phyloP scores from a whole-genome alignment of 2,329 filamentous ascomycete genomes.

The Xylaria sp. region DNA sequence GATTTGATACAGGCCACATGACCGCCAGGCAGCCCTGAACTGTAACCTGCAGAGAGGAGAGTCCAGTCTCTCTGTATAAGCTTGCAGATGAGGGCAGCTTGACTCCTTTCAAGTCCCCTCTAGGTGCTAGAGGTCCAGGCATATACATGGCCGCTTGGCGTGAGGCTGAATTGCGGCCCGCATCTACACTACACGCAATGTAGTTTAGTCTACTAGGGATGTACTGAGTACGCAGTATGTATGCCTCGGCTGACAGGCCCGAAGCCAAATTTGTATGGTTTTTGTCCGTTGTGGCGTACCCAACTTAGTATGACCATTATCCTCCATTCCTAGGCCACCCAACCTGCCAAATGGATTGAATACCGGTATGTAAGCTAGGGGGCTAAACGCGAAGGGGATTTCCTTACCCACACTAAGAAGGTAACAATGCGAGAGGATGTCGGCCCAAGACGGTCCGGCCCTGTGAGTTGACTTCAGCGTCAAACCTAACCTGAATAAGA shows the following conservation, averaged over 20 bases:
- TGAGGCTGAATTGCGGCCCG: slow-evolving; percentile 37
- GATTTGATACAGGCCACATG: slow-evolving; percentile 36
- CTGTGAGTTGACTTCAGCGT: slow-evolving; percentile 19
- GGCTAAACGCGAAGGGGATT: slow-evolving; percentile 26
- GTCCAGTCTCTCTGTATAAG: slow-evolving; percentile 18
- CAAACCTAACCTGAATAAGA: slow-evolving; percentile 31
- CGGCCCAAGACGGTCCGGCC: slow-evolving; percentile 19
- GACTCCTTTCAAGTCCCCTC: slow-evolving; percentile 23
- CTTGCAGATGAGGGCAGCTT: slow-evolving; percentile 26
- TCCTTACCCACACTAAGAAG: slow-evolving; percentile 19
- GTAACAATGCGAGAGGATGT: slow-evolving; percentile 19
- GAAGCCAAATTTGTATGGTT: slow-evolving; percentile 4
- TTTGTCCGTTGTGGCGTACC: slow-evolving; percentile 28
- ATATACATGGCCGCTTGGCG: slow-evolving; percentile 17
- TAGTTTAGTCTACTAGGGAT: background rate
- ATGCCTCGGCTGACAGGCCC: slow-evolving; percentile 28
- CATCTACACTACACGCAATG: slow-evolving; percentile 28
- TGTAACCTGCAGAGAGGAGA: slow-evolving; percentile 33
- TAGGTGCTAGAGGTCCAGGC: slow-evolving; percentile 1
- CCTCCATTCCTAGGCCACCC: slow-evolving; percentile 8
- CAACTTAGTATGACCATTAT: no score
- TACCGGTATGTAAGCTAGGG: slow-evolving; percentile 21
- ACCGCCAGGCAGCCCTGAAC: slow-evolving; percentile 36
- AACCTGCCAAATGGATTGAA: slow-evolving; percentile 26
- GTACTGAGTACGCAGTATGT: slow-evolving; percentile 3